A percentile compares a stretch with the other conserved stretches of the same genome.
phyloP scores from a whole-genome alignment of 1,284 basidiomycete genomes.

The Afroboletus lepidellus region DNA sequence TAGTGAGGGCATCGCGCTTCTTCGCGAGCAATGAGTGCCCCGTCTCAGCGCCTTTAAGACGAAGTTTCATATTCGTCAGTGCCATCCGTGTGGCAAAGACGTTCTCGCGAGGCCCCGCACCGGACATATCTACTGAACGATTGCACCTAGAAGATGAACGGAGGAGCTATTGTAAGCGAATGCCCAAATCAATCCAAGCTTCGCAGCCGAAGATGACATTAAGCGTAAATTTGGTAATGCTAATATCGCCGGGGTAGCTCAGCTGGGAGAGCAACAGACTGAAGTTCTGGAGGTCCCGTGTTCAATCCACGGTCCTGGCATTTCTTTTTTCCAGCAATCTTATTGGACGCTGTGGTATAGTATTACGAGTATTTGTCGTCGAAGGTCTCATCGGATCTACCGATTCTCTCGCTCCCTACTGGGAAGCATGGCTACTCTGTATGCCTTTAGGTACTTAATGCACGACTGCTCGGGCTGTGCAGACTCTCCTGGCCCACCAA shows the following conservation, averaged over 20 bases:
- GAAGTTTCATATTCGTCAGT: conserved; percentile 88
- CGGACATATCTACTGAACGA: conserved; percentile 63
- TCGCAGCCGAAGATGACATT: neutral
- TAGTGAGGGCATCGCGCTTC: conserved; percentile 95
- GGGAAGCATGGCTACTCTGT: conserved; percentile 84
- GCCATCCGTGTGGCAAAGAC: conserved; percentile 95
- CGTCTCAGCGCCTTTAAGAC: conserved; percentile 95
- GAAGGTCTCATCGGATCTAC: too few species aligned
- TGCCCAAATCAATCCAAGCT: neutral
- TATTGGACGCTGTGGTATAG: too few species aligned
- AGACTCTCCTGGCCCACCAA: conserved; percentile 47
- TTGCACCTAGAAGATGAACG: neutral
- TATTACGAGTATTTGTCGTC: neutral
- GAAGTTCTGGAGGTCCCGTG: conserved; percentile 61
- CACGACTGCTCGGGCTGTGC: conserved; percentile 71
- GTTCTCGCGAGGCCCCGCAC: conserved; percentile 84
- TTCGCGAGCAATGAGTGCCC: conserved; percentile 96
- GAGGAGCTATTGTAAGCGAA: neutral
- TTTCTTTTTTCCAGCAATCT: conserved; percentile 3
- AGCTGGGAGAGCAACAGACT: conserved; percentile 82
- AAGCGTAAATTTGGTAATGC: accelerated
- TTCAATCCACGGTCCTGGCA: conserved; percentile 59
- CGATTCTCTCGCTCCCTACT: conserved; percentile 79
- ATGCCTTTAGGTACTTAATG: conserved; percentile 82
- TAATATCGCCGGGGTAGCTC: conserved; percentile 54